Evolutionary conservation across 2,329 filamentous ascomycete species (phyloP), one percentile per base, ranked within the genome.

Genomic region (Pestalotiopsis sp.): DNA sequence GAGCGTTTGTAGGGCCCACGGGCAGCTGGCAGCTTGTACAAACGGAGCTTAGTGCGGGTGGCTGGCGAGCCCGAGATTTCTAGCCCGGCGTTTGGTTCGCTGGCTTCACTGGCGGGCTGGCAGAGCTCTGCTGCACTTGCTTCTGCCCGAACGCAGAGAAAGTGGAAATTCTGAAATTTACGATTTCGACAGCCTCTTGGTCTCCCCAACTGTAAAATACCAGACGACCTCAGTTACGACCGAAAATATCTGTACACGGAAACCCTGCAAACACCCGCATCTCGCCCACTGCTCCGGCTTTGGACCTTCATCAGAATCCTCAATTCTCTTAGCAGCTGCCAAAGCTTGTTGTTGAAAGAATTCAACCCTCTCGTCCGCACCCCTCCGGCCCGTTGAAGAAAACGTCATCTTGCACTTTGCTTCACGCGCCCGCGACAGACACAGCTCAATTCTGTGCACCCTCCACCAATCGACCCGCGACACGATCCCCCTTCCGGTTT

Each of bases 81-180:
- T 52, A 52, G 45, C 17, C 17, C 45, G 45, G 45, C 45, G 45
- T 52, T 52, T 52, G 45, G 17, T 52, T n/a, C 17, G 17, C 45
- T 52, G 45, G 14, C 45, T 9, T n/a, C 17, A n/a, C 17, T n/a
- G 45, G 20, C 45, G 17, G 45, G 45, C 45, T 52, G 45, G 57
- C 45, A 52, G 45, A 36, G 31, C 31, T 36, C 45, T 52, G 45
- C 17, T 52, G 45, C 45, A 52, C 45, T 52, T 52, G 45, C 45
- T 52, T 52, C 45, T 52, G 17, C 45, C 45, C 17, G 45, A 23
- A 36, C 7, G 31, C 31, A 59, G 59, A 31, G 27, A 62, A 62
- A 62, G 59, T 62, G 59, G 59, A 62, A 62, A 62, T 62, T 62
- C 59, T 39, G 59, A 62, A 62, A 62, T 62, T 62, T 62, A 62